Conservation (phyloP, 1,284 basidiomycete species). For the Rhodotorula sp. region DNA sequence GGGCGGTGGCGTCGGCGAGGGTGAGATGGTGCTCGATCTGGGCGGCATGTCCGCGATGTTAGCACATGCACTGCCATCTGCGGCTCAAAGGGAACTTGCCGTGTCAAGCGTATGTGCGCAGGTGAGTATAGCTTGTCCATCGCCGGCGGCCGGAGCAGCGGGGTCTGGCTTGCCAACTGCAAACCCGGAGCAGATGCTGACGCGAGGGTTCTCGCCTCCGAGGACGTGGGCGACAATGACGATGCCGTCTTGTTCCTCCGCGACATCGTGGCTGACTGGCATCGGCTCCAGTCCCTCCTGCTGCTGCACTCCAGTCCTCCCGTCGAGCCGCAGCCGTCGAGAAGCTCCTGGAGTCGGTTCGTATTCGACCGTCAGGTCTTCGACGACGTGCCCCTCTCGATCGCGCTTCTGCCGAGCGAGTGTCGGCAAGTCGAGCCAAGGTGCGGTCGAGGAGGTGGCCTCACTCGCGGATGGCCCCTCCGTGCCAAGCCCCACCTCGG, state of each 20-base stretch:
- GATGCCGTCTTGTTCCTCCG: conserved; percentile 50
- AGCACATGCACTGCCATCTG: background rate
- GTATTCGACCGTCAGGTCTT: conserved; percentile 2
- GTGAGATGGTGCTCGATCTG: conserved; percentile 51
- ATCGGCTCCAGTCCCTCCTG: background rate
- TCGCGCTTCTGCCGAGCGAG: conserved; percentile 6
- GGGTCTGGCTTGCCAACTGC: conserved; percentile 49
- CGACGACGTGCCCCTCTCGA: conserved; percentile 6
- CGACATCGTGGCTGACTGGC: too few relatives aligned
- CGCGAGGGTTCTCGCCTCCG: conserved; percentile 51
- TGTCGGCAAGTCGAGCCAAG: background rate
- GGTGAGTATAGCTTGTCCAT: conserved; percentile 55
- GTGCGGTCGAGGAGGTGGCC: background rate
- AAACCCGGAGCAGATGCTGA: conserved; percentile 66
- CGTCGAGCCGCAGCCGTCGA: conserved; percentile 9
- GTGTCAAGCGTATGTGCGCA: conserved; percentile 69
- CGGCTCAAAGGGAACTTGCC: conserved; percentile 49
- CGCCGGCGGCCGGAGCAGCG: conserved; percentile 44
- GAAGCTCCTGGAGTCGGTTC: conserved; percentile 14
- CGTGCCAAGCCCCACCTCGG: conserved; percentile 2
- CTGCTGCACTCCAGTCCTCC: background rate
- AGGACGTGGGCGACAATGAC: conserved; percentile 63
- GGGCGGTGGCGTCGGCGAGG: conserved; percentile 33
- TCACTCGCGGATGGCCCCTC: too few relatives aligned
- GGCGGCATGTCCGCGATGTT: background rate